A percentile compares a stretch with the other conserved stretches of the same genome.
These are phyloP conservation scores for Pelargonium nanum DNA, from an alignment of 345 rosid genomes.

Conservation along the genomic window DNA sequence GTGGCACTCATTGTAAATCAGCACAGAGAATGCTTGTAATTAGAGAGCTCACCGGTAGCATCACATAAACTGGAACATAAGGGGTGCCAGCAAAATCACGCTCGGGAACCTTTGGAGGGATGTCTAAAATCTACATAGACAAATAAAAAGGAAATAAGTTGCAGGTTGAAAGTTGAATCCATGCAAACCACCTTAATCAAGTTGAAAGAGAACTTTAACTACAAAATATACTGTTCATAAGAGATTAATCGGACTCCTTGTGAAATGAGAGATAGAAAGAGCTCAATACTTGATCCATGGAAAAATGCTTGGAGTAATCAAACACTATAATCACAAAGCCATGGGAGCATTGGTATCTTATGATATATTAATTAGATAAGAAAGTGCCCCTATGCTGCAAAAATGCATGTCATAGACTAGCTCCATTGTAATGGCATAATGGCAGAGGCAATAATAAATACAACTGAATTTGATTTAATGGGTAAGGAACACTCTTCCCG, in stretches of 20 bases:
- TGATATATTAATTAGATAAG: not conserved
- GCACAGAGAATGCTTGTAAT: not conserved
- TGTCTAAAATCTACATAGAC: constrained; percentile 20
- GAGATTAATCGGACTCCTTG: not conserved
- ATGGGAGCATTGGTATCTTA: not conserved
- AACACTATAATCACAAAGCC: not conserved
- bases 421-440: not conserved
- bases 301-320: not conserved
- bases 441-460: not conserved
- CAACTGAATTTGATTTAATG: not conserved
- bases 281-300: not conserved
- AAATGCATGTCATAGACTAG: not conserved
- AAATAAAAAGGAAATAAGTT: not conserved
- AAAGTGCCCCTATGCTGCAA: not conserved
- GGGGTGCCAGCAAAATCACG: constrained; percentile 77
- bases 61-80: constrained; percentile 79
- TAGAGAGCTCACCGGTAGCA: constrained; percentile 64
- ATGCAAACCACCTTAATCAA: not conserved
- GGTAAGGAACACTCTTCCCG: too few relatives aligned
- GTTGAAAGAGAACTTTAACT: not conserved
- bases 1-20: not conserved
- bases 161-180: not conserved
- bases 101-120: constrained; percentile 28
- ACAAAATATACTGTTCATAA: not conserved
- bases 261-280: not conserved